Percentiles rank a stretch among this genome's conserved stretches.
These are phyloP conservation scores for Nepenthes alata DNA, from an alignment of 179 eudicot species.

Conservation along the genomic window DNA sequence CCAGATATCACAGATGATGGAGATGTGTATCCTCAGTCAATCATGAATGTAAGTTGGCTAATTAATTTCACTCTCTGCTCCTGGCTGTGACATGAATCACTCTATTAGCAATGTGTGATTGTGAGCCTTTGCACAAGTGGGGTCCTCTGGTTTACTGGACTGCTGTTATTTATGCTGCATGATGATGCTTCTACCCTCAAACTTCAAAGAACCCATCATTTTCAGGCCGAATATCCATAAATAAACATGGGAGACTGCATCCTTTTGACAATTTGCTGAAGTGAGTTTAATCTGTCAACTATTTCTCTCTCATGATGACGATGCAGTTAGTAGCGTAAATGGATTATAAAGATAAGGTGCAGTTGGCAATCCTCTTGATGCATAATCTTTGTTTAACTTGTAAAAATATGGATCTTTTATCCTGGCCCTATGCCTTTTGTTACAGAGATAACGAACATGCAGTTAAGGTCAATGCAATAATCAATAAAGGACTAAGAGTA, in stretches of 20 bases:
- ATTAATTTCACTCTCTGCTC: background rate
- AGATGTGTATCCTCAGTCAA: conserved; percentile 52
- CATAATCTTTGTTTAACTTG: no score
- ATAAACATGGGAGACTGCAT: background rate
- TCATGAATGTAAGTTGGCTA: conserved; percentile 58
- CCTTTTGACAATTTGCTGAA: no score
- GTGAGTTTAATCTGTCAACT: no score
- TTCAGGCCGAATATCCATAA: background rate
- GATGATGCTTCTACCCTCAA: background rate
- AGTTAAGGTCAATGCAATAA: no score
- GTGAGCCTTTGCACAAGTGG: background rate
- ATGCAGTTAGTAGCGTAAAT: no score
- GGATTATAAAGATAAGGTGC: no score
- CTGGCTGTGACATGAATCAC: background rate
- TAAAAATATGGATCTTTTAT: no score
- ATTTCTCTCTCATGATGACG: no score
- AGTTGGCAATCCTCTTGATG: no score
- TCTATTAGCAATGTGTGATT: background rate
- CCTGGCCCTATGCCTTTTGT: no score
- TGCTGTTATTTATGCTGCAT: background rate
- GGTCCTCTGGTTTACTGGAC: background rate
- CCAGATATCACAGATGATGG: conserved; percentile 61
- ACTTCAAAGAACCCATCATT: background rate
- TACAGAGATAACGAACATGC: no score
- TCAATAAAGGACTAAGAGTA: no score